A percentile compares a stretch with the other conserved stretches of the same genome.
These are phyloP conservation scores for Tubosaeta sp. DNA, from an alignment of 768 basidiomycete species.

Conservation along the genomic window DNA sequence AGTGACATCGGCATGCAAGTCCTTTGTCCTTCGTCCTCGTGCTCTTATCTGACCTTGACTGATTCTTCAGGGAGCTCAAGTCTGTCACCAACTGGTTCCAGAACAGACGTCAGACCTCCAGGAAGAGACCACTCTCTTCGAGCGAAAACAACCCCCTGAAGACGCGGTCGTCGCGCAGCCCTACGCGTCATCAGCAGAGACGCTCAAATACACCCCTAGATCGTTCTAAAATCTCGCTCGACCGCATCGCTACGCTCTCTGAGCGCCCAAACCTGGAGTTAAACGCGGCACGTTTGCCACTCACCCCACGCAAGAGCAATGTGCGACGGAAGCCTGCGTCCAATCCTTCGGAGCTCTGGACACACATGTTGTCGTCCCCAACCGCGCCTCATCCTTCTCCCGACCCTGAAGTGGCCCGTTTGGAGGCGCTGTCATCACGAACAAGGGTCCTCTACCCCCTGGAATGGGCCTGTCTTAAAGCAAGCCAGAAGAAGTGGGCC, in stretches of 20 bases:
- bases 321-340: neutral
- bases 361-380: conserved; percentile 29
- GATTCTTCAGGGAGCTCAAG: conserved; percentile 50
- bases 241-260: conserved; percentile 26
- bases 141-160: conserved; percentile 23
- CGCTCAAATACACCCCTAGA: conserved; percentile 13
- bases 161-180: conserved; percentile 3
- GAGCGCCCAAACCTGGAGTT: conserved; percentile 24
- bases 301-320: conserved; percentile 28
- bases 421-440: conserved; percentile 27
- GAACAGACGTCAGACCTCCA: conserved; percentile 62
- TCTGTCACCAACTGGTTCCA: conserved; percentile 81
- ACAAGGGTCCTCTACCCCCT: conserved; percentile 49
- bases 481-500: conserved; percentile 27
- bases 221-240: conserved; percentile 29
- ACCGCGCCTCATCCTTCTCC: conserved; percentile 15
- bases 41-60: conserved; percentile 5
- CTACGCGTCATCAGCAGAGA: conserved; percentile 2
- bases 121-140: conserved; percentile 17
- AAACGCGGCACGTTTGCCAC: conserved; percentile 9
- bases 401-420: conserved; percentile 22
- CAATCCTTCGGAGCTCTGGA: conserved; percentile 26
- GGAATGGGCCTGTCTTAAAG: conserved; percentile 70
- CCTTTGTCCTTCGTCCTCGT: neutral
- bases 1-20: conserved; percentile 37